phyloP scores from a whole-genome alignment of 2,329 filamentous ascomycete species.

The Fusarium concolor region DNA sequence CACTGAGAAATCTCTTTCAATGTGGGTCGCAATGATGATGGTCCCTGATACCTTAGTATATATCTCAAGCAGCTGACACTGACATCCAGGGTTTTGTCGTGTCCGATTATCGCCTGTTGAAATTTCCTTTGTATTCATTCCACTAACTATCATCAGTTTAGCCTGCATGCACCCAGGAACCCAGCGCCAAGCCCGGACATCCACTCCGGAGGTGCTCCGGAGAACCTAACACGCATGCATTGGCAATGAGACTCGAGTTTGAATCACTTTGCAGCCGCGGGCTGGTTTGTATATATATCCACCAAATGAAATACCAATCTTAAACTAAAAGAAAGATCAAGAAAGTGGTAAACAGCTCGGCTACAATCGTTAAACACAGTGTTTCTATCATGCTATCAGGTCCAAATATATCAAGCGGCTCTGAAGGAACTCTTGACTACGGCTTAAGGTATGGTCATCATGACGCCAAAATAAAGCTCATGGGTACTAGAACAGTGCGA shows the following conservation, averaged over 20 bases:
- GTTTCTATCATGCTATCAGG: background rate
- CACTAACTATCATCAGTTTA: constrained; percentile 3
- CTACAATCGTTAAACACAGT: too few relatives aligned
- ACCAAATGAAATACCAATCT: background rate
- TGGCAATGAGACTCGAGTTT: background rate
- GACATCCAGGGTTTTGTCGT: background rate
- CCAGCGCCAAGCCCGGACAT: background rate
- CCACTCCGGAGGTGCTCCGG: constrained; percentile 17
- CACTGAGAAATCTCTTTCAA: constrained; percentile 2
- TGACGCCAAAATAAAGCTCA: background rate
- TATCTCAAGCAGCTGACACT: background rate
- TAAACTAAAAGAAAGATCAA: background rate
- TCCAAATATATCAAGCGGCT: background rate
- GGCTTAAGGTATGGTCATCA: background rate
- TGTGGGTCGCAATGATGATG: constrained; percentile 5
- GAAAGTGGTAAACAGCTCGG: background rate
- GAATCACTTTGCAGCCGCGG: background rate
- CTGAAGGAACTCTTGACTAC: background rate
- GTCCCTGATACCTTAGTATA: too few relatives aligned
- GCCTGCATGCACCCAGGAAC: background rate
- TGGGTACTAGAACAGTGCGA: background rate
- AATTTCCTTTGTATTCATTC: background rate
- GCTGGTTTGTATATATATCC: background rate
- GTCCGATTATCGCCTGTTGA: background rate
- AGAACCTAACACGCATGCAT: background rate